Percentiles rank a stretch among this genome's conserved stretches.
Conservation (phyloP, 1,284 basidiomycete species). For the Tremellales sp. region DNA sequence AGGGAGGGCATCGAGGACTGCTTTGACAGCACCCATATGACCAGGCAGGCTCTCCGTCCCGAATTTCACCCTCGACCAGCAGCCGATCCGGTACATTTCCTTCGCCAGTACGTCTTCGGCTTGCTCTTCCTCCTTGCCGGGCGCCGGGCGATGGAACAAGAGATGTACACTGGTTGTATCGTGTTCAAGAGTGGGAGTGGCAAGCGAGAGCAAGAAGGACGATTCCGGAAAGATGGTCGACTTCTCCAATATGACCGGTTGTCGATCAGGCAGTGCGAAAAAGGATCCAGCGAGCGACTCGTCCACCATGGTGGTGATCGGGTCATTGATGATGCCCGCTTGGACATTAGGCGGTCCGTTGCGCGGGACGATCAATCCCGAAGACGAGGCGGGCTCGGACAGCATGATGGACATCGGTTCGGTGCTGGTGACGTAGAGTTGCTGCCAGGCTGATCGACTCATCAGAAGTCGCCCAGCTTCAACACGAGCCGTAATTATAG, state of each 20-base stretch:
- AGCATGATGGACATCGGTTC: conserved; percentile 20
- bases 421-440: conserved; percentile 2
- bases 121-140: conserved; percentile 12
- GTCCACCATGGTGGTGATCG: conserved; percentile 29
- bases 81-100: conserved; percentile 24
- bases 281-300: conserved; percentile 21
- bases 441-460: conserved; percentile 18
- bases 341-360: conserved; percentile 22
- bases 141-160: conserved; percentile 14
- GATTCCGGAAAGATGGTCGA: conserved; percentile 21
- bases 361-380: conserved; percentile 4
- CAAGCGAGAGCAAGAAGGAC: conserved; percentile 26
- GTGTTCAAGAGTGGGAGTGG: conserved; percentile 6
- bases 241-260: conserved; percentile 8
- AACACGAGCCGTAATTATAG: neutral
- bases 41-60: conserved; percentile 2
- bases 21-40: neutral
- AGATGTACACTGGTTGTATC: conserved; percentile 23
- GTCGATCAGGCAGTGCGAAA: conserved; percentile 12
- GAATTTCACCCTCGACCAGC: conserved; percentile 20
- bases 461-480: neutral
- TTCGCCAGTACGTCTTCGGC: conserved; percentile 10
- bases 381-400: conserved; percentile 5
- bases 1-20: neutral
- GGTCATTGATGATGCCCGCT: conserved; percentile 22